Evolutionary conservation across 1,284 basidiomycete genomes (phyloP).

Genomic region (Ustilago shanxiensis): DNA sequence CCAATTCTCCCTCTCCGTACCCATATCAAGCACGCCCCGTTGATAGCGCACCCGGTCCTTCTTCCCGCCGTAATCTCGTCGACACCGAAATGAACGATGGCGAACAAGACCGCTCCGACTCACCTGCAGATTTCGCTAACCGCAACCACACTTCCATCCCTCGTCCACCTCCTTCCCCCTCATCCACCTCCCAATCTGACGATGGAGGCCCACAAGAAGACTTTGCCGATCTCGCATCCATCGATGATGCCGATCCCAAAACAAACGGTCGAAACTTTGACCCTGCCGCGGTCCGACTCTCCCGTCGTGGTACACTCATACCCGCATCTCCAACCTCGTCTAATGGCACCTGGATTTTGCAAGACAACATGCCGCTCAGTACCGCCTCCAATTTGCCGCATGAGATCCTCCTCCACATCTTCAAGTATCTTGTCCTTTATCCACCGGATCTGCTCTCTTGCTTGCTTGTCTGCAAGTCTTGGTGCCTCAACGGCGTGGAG

Average conservation of each 20-base stretch:
- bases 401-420: slow-evolving; percentile 92
- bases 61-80: slow-evolving; percentile 24
- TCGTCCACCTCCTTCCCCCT: slow-evolving; percentile 61
- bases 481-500: slow-evolving; percentile 96
- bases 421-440: slow-evolving; percentile 84
- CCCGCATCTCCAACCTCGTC: slow-evolving; percentile 47
- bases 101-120: slow-evolving; percentile 39
- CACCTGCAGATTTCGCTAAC: slow-evolving; percentile 34
- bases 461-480: slow-evolving; percentile 83
- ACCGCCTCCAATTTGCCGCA: slow-evolving; percentile 76
- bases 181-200: slow-evolving; percentile 64
- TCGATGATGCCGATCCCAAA: slow-evolving; percentile 35
- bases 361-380: slow-evolving; percentile 22
- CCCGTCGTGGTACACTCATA: slow-evolving; percentile 46
- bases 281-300: slow-evolving; percentile 35
- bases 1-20: slow-evolving; percentile 52
- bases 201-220: slow-evolving; percentile 54
- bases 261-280: slow-evolving; percentile 27
- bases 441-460: slow-evolving; percentile 75
- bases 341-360: slow-evolving; percentile 44
- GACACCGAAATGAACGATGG: slow-evolving; percentile 45
- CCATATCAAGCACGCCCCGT: slow-evolving; percentile 18
- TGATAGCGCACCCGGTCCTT: slow-evolving; percentile 20
- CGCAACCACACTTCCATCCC: slow-evolving; percentile 23
- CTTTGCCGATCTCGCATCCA: slow-evolving; percentile 54